Evolutionary conservation across 2,329 filamentous ascomycete genomes (phyloP), one percentile per base, ranked within the genome.

Genomic region (Pseudopyricularia cyperi): DNA sequence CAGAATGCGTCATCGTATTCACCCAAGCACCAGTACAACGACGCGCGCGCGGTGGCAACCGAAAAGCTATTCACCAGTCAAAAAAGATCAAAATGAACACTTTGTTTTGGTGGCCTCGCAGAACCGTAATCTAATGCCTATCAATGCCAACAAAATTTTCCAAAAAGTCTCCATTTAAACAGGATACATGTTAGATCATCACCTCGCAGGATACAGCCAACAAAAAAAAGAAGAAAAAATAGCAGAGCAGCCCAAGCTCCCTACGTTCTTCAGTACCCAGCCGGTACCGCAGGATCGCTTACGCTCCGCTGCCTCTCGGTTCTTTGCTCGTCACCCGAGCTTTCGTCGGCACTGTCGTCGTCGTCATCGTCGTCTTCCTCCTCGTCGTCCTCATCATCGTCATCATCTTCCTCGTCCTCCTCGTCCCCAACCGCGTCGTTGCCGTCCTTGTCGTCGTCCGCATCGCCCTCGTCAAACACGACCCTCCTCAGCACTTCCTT

Each of bases 401-500:
- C 52, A 2, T 52, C 55, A 2, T 52, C 50, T 5, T 53, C 48
- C 7, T 53, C 57, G 3, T 50, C 52, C 7, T 56, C 57, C 3
- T 50, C 52, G 8, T 57, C 55, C 9, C 64, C 63, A 15, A 51
- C 54, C 3, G 53, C 55, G 8, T 62, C 57, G 1, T 63, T 57
- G 5, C 58, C 57, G 2, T 61, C 61, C 2, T 63, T 63, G 9
- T 63, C 60, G 14, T 61, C 63, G 22, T 64, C 64, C 11, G 59
- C 66, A 3, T 53, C 56, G 5, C 86, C 85, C 59, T 90, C 85
- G 50, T 86, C 86, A 53, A 95, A 82, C 12, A 98, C 86, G 55
- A 96, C 87, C 57, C 81, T 80, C 56, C 89, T 76, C 68, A 97
- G 75, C 44, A 97, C 87, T 54, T 80, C 83, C 68, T 91, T 93